Conservation (phyloP, 2,329 filamentous ascomycete species). For the Colletotrichum liaoningense region DNA sequence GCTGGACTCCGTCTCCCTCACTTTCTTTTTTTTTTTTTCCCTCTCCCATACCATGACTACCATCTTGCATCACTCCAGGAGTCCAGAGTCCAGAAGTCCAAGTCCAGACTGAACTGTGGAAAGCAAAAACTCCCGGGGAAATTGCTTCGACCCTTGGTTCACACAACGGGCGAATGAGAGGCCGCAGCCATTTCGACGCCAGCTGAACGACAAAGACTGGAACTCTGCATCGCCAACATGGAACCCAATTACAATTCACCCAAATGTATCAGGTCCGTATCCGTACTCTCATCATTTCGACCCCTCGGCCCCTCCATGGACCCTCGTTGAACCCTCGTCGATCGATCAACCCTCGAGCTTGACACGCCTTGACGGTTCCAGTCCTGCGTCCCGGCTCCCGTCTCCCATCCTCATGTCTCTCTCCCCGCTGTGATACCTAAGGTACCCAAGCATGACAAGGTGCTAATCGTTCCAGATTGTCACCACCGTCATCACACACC, state of each 20-base stretch:
- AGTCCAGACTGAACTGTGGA: not conserved
- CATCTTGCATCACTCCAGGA: too few relatives aligned
- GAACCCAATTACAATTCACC: not conserved
- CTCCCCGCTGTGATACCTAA: not conserved
- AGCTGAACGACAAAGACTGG: conserved; percentile 21
- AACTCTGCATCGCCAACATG: not conserved
- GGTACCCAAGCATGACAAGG: too few relatives aligned
- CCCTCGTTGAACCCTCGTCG: not conserved
- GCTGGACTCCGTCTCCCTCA: not conserved
- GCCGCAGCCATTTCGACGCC: not conserved
- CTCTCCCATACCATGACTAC: not conserved
- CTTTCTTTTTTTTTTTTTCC: not conserved
- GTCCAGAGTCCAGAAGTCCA: not conserved
- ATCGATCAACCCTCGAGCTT: not conserved
- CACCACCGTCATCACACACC: not conserved
- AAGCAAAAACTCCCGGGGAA: not conserved
- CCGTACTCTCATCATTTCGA: not conserved
- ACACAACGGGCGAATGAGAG: conserved; percentile 6
- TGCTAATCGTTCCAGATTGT: too few relatives aligned
- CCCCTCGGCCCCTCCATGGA: not conserved
- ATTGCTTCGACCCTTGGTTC: not conserved
- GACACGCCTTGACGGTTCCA: not conserved
- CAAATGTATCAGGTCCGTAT: not conserved
- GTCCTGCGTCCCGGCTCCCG: not conserved
- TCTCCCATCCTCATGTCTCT: not conserved